phyloP scores from a whole-genome alignment of 1,284 basidiomycete species.

The Cystobasidium slooffiae region DNA sequence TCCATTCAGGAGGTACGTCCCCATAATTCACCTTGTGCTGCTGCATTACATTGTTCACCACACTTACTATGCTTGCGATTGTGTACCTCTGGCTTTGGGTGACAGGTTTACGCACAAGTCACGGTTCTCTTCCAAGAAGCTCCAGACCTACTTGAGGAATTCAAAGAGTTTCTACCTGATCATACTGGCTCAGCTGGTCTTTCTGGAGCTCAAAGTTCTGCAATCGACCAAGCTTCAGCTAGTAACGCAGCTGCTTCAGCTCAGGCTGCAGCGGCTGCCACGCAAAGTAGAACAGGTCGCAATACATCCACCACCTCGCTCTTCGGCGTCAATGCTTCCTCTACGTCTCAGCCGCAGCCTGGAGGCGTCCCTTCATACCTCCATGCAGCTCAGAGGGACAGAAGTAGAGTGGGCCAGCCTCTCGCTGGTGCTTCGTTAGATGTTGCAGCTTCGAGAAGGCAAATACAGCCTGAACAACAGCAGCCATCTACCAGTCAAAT shows the following conservation, averaged over 20 bases:
- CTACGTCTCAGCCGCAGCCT: slow-evolving; percentile 53
- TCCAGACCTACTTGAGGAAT: slow-evolving; percentile 89
- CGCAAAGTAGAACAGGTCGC: slow-evolving; percentile 8
- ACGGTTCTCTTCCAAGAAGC: slow-evolving; percentile 89
- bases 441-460: slow-evolving; percentile 21
- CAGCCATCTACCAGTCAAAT: background rate
- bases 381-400: slow-evolving; percentile 37
- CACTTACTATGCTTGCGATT: no score
- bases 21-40: background rate
- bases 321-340: slow-evolving; percentile 44
- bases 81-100: no score
- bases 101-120: slow-evolving; percentile 88
- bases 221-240: slow-evolving; percentile 20
- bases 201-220: slow-evolving; percentile 12
- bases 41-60: no score
- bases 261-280: slow-evolving; percentile 1
- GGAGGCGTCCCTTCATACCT: slow-evolving; percentile 53
- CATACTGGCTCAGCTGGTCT: slow-evolving; percentile 38
- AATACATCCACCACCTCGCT: slow-evolving; percentile 33
- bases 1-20: slow-evolving; percentile 70
- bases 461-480: background rate
- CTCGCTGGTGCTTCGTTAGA: slow-evolving; percentile 28
- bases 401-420: slow-evolving; percentile 11
- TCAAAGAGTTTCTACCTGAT: slow-evolving; percentile 94
- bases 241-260: slow-evolving; percentile 14